Evolutionary conservation across 2,329 filamentous ascomycete genomes (phyloP).

Genomic region (Ophiostoma ulmi): DNA sequence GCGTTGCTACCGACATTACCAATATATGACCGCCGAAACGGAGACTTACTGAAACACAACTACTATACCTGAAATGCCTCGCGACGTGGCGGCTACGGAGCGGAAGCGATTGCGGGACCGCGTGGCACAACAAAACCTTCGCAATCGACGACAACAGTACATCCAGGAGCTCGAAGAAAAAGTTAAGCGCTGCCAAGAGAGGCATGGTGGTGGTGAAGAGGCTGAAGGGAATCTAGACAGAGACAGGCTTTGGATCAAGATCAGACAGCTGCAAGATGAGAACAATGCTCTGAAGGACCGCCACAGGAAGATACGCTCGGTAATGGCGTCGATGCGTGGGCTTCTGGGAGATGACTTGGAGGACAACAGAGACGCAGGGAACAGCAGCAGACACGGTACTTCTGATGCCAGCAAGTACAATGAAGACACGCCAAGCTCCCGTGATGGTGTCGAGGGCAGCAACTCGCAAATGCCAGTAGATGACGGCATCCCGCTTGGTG

Average conservation of each 20-base stretch:
- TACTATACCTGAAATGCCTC: background rate
- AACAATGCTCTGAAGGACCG: slow-evolving; percentile 15
- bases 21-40: background rate
- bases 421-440: background rate
- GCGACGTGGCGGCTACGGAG: slow-evolving; percentile 13
- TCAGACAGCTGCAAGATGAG: slow-evolving; percentile 9
- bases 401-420: background rate
- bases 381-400: background rate
- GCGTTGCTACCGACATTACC: background rate
- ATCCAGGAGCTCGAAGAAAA: slow-evolving; percentile 19
- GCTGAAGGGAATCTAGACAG: background rate
- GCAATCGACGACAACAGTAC: slow-evolving; percentile 19
- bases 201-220: slow-evolving; percentile 7
- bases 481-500: background rate
- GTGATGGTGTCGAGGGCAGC: background rate
- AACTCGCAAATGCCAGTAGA: background rate
- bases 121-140: slow-evolving; percentile 22
- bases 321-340: slow-evolving; percentile 2
- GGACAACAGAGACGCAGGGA: background rate
- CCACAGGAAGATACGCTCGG: slow-evolving; percentile 3
- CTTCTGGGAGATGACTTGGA: background rate
- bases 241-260: slow-evolving; percentile 4
- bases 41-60: background rate
- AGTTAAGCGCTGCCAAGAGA: slow-evolving; percentile 18
- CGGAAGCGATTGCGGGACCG: slow-evolving; percentile 21